Evolutionary conservation across 2,329 filamentous ascomycete species (phyloP), one percentile per base, ranked within the genome.

Genomic region (Venturia pyrina): DNA sequence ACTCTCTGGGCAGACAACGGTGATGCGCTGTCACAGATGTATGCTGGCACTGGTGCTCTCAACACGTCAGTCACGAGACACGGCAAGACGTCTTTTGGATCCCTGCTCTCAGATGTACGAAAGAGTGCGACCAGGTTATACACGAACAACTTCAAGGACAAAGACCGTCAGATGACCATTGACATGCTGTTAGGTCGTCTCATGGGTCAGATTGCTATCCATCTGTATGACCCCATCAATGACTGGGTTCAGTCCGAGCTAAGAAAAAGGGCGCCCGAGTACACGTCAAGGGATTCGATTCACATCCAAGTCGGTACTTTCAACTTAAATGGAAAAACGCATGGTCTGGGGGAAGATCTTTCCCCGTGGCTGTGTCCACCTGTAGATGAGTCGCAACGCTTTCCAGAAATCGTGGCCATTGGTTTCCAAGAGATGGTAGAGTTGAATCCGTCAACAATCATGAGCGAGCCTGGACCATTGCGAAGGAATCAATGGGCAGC

Each of bases 361-460:
- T 89, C 90, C 0, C 81, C 88, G 1, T 99, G 95, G 95, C 80
- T 99, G 4, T 92, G 89, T 72, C 90, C 90, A 0, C 90, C 90
- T 0, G 75, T 85, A 3, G 81, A 85, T 62, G 70, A 76, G 21
- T 78, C 81, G n/a, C 77, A 81, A 57, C 78, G 83, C 60, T 86
- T 90, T 68, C 93, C 95, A 6, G 90, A 93, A 67, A 90, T 99
- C 46, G 87, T 96, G 63, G 92, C 89, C 8, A 88, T 97, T 19
- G 95, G 91, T 0, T 98, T 99, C 71, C 95, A 99, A 74, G 95
- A 99, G 76, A 98, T 99, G 68, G 95, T 99, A n/a, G 91, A 96
- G 73, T 80, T 99, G 60, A 97, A 91, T 71, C 95, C 96, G 19
- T 93, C 98, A 75, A 95, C 99, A 73, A 98, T 99, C 73, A 97